These are phyloP conservation scores for Hypoxylon lienhwacheense DNA, from an alignment of 495 filamentous ascomycete genomes.

Conservation along the genomic window DNA sequence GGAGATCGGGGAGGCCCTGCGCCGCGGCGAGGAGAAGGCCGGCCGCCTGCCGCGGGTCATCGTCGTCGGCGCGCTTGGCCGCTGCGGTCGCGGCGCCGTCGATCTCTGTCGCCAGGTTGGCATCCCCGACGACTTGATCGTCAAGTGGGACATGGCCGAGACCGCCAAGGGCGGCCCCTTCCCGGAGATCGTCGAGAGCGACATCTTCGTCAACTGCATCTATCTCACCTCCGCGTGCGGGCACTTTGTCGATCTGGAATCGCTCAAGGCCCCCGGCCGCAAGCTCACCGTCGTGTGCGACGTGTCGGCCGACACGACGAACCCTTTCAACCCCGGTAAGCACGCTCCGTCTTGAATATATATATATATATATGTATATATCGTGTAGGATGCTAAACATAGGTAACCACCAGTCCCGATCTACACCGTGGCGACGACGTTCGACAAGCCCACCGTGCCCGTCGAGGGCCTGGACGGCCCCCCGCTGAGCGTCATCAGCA, in stretches of 20 bases:
- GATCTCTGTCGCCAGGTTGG: conserved; percentile 76
- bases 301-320: conserved; percentile 76
- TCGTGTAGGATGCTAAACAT: too few relatives aligned
- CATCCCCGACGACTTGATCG: conserved; percentile 69
- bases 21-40: conserved; percentile 53
- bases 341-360: background rate
- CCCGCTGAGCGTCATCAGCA: conserved; percentile 76
- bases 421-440: conserved; percentile 79
- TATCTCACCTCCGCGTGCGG: conserved; percentile 71
- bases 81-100: conserved; percentile 85
- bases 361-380: background rate
- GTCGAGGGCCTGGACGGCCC: conserved; percentile 61
- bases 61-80: conserved; percentile 71
- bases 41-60: conserved; percentile 57
- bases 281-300: conserved; percentile 86
- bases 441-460: conserved; percentile 78
- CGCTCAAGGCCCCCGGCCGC: conserved; percentile 66
- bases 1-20: conserved; percentile 71
- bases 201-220: conserved; percentile 92
- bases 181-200: conserved; percentile 75
- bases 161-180: conserved; percentile 85
- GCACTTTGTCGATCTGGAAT: conserved; percentile 71
- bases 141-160: conserved; percentile 93
- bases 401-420: conserved; percentile 80
- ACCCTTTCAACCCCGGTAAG: conserved; percentile 58